Evolutionary conservation across 495 filamentous ascomycete genomes (phyloP).

Genomic region (Pyrenopolyporus hunteri): DNA sequence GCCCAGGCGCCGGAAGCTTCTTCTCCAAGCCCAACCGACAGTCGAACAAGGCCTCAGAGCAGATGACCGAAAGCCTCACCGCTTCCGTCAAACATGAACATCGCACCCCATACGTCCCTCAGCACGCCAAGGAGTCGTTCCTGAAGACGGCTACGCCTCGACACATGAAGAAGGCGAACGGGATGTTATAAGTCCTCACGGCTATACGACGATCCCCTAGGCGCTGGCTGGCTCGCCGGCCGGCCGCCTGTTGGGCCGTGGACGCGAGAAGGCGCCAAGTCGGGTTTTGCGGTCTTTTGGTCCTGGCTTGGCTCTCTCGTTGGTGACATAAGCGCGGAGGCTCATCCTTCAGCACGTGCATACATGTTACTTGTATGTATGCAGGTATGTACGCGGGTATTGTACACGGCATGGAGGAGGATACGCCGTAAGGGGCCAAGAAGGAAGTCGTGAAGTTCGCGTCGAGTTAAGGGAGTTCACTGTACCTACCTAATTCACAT

Average conservation of each 20-base stretch:
- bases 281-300: no score
- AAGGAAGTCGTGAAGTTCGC: no score
- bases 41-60: not conserved
- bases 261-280: no score
- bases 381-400: no score
- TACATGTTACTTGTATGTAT: no score
- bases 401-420: no score
- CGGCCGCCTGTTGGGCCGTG: no score
- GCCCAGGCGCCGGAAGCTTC: not conserved
- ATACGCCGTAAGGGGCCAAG: no score
- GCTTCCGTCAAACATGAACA: not conserved
- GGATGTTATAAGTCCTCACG: slow-evolving; percentile 34
- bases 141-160: slow-evolving; percentile 48
- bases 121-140: slow-evolving; percentile 50
- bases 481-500: no score
- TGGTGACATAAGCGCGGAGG: slow-evolving; percentile 18
- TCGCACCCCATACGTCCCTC: slow-evolving; percentile 41
- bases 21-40: not conserved
- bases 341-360: not conserved
- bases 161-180: slow-evolving; percentile 46
- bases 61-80: not conserved
- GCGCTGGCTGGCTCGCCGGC: no score
- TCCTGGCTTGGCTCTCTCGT: no score
- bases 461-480: no score
- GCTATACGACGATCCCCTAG: not conserved